Evolutionary conservation across 306 rosid species (phyloP).

Genomic region (Crotalaria pallida): DNA sequence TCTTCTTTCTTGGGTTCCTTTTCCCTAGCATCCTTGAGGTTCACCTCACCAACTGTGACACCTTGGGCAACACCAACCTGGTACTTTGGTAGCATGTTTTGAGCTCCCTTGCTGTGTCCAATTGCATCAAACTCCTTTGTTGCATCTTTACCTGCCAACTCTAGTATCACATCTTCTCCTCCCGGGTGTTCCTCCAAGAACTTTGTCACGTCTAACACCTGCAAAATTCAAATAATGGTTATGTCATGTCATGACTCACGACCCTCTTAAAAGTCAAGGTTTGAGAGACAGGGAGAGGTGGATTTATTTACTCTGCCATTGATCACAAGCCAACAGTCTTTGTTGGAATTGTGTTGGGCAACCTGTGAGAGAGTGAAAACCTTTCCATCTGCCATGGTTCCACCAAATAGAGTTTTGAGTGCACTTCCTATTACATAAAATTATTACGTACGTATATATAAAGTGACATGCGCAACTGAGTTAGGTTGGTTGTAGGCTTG

Average conservation of each 20-base stretch:
- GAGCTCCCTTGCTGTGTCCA: constrained; percentile 55
- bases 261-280: background rate
- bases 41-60: constrained; percentile 24
- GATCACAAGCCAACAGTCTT: constrained; percentile 50
- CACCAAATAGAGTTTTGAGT: background rate
- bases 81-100: constrained; percentile 34
- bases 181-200: constrained; percentile 60
- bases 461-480: background rate
- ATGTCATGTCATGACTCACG: background rate
- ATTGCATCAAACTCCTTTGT: constrained; percentile 43
- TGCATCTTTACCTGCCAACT: constrained; percentile 53
- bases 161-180: constrained; percentile 52
- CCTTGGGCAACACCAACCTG: constrained; percentile 59
- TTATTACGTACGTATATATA: too few relatives aligned
- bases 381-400: constrained; percentile 34
- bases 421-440: background rate
- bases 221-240: background rate
- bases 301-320: constrained; percentile 43
- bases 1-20: constrained; percentile 33
- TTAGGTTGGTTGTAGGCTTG: background rate
- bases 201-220: constrained; percentile 57
- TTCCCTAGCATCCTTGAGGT: constrained; percentile 17
- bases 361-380: constrained; percentile 50
- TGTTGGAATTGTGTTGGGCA: constrained; percentile 52
- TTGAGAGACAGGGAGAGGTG: background rate